Base-by-base conservation (phyloP, 2,329 filamentous ascomycete species). In the Nannizzia gypsea region DNA sequence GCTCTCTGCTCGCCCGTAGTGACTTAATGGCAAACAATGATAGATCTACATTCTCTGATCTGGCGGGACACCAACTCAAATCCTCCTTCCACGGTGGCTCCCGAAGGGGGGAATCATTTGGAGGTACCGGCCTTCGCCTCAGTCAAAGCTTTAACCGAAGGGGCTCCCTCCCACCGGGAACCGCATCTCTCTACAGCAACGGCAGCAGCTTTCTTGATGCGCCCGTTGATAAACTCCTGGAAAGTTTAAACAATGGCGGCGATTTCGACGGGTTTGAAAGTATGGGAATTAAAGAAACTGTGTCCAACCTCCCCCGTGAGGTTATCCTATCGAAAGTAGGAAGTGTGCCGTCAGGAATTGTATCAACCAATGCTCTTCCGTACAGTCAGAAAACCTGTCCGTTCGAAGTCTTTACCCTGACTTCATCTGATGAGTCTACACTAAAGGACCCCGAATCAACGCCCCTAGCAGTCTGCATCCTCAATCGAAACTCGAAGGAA, bases 1-100 rank as follows among this genome's bases (percentile, higher is more conserved):
- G 93, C 75, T 97, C 92, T 15, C 82, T 96, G 74, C 79, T 96
- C 58, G 91, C 91, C 15, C 82, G 92, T 67, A 88, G 89, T 34
- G 92, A 96, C 69, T 77, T 96, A 20, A 92, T 89, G 0, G 86
- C 89, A 8, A 93, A 87, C 15, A 88, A 92, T 64, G 90, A 95
- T 66, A 82, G 88, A 67, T 80, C 85, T 0, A 81, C 85, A n/a
- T 95, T 95, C 69, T 81, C 85, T 28, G 90, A 96, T 56, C 82
- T 85, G 62, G 77, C 77, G 59, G 77, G 74, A 66, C 74, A 66
- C 57, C 73, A 74, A 61, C 66, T 68, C 13, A 70, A 61, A 50
- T 61, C 67, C 15, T 62, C 69, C 46, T 67, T 68, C 26, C 77
- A 73, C 72, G 64, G 78, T 71, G 78, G 79, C 48, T 73, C 79